These are phyloP conservation scores for Chrysoporthe puriensis DNA, from an alignment of 2,329 filamentous ascomycete species.

Conservation along the genomic window DNA sequence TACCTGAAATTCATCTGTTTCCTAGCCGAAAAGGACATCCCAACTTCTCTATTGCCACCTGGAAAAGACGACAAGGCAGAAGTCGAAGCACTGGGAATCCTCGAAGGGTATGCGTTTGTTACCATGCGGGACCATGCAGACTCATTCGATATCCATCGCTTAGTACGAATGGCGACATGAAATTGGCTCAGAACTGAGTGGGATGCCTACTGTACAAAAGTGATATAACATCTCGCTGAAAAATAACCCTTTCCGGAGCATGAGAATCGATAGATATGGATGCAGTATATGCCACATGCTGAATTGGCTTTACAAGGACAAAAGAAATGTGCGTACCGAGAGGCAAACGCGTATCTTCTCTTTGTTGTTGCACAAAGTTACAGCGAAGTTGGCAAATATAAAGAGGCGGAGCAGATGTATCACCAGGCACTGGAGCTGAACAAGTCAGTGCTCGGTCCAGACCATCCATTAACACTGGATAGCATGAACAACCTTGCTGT, in stretches of 20 bases:
- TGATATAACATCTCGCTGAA: not conserved
- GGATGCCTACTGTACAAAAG: not conserved
- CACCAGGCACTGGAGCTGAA: too few relatives aligned
- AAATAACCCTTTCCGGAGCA: not conserved
- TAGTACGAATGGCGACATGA: not conserved
- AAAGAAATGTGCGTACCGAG: not conserved
- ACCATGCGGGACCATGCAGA: not conserved
- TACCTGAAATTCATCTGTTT: constrained; percentile 39
- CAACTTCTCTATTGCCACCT: constrained; percentile 31
- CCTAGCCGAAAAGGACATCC: constrained; percentile 38
- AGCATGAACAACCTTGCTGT: too few relatives aligned
- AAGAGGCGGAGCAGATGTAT: constrained; percentile 9
- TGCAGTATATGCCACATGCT: not conserved
- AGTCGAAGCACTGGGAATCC: not conserved
- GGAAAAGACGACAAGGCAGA: not conserved
- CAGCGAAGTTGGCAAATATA: not conserved
- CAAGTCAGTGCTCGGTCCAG: too few relatives aligned
- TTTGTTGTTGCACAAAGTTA: constrained; percentile 12
- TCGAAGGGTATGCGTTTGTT: not conserved
- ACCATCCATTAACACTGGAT: too few relatives aligned
- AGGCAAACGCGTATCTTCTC: not conserved
- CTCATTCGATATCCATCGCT: not conserved
- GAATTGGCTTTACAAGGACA: not conserved
- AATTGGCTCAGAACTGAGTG: not conserved
- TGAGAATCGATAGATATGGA: not conserved